Evolutionary conservation across 345 rosid species (phyloP).

Genomic region (Eucalyptus leucophloia): DNA sequence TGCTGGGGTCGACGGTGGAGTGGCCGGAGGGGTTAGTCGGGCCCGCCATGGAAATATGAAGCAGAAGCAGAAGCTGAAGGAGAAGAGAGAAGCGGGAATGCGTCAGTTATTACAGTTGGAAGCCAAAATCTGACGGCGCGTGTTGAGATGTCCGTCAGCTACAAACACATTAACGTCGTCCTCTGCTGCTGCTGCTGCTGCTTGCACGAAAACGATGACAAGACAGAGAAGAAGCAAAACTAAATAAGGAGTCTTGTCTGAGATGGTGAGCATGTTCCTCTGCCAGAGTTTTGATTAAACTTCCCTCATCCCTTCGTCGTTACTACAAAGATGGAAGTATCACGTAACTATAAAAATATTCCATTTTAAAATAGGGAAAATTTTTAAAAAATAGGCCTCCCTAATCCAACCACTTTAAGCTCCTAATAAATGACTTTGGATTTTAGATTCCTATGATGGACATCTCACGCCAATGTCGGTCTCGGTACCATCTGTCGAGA

Average conservation of each 20-base stretch:
- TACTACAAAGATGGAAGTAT: not conserved
- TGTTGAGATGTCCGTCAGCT: not conserved
- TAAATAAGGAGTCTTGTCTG: not conserved
- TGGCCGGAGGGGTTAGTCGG: not conserved
- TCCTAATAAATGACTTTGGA: not conserved
- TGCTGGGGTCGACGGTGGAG: not conserved
- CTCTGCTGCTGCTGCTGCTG: not conserved
- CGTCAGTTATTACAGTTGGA: not conserved
- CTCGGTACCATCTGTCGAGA: not conserved
- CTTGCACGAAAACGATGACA: not conserved
- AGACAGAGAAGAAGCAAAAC: not conserved
- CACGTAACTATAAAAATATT: not conserved
- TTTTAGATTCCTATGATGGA: not conserved
- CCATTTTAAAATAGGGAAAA: not conserved
- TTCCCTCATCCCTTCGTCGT: not conserved
- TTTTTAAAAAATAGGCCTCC: not conserved
- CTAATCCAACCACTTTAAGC: not conserved
- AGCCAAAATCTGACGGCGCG: not conserved
- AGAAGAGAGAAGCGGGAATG: not conserved
- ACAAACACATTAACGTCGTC: not conserved
- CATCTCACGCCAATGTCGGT: not conserved
- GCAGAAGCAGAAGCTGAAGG: not conserved
- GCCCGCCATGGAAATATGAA: not conserved
- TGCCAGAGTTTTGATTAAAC: too few species aligned
- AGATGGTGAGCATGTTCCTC: not conserved